Evolutionary conservation across 345 rosid genomes (phyloP), one percentile per base, ranked within the genome.

Genomic region (Iberis pinnata): DNA sequence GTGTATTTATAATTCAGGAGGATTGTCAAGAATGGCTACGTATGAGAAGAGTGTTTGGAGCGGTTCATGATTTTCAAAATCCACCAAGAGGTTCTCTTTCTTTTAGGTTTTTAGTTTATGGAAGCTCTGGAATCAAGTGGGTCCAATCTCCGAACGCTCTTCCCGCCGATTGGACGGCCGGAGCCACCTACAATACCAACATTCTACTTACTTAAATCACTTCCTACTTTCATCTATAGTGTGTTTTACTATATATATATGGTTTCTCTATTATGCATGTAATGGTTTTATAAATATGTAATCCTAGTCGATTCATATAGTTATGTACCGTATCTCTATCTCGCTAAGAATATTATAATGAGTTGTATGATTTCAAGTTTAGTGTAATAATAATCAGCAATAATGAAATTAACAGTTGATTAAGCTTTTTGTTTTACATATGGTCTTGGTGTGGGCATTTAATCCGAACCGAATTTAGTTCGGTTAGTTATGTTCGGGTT

Each of bases 31-130:
- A 78, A 36, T 86, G 95, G 97, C 15, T 4, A 54, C 63, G 75
- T 9, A 81, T 86, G 97, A 76, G 95, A 64, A 80, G 78, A 71
- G 88, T 70, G 3, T 80, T 53, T 26, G 95, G 90, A 18, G 88
- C 83, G 2, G 94, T 86, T 27, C 88, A 64, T 18, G 97, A 86
- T 74, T 25, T 42, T 15, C 52, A 68, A 0, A 82, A 59, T 26
- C 95, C 90, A 9, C 95, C 95, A 20, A 39, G 26, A 12, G 97
- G 83, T 0, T 11, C 17, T 1, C 61, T 86, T 17, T 57, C 41
- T 2, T 59, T 83, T 58, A 77, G 88, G 76, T 64, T 89, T 49
- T 77, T 60, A 54, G 80, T 83, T 10, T 38, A 67, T 6, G 77
- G 80, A 24, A 54, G 73, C 56, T 73, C 26, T 4, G 79, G 78